These are phyloP conservation scores for Rubia peregrina DNA, from an alignment of 305 asterid genomes.

Conservation along the genomic window DNA sequence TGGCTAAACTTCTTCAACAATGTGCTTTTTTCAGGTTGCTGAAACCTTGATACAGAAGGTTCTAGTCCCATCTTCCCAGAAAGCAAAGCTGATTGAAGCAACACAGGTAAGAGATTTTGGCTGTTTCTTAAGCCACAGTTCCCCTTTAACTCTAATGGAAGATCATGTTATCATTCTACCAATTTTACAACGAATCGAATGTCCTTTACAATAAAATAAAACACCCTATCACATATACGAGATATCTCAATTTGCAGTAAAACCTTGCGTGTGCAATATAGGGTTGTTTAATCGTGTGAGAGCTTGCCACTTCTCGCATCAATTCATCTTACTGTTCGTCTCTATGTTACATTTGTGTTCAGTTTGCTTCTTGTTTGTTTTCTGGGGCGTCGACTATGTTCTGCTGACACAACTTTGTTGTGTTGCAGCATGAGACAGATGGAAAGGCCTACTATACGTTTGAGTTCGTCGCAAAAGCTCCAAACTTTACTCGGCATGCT, in stretches of 20 bases:
- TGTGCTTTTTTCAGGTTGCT: conserved; percentile 51
- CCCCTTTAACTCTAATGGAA: neutral
- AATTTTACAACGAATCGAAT: neutral
- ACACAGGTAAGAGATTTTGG: conserved; percentile 43
- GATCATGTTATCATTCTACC: neutral
- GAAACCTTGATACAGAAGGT: conserved; percentile 64
- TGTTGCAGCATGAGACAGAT: neutral
- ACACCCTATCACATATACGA: neutral
- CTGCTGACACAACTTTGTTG: neutral
- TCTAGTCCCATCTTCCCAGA: conserved; percentile 74
- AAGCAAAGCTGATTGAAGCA: conserved; percentile 75
- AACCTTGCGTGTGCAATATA: neutral
- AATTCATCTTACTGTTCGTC: neutral
- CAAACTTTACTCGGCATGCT: conserved; percentile 2
- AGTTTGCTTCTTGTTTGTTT: neutral
- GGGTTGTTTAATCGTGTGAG: neutral
- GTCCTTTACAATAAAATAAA: neutral
- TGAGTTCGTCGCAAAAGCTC: conserved; percentile 6
- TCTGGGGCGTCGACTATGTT: neutral
- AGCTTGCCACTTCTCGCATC: neutral
- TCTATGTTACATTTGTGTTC: conserved; percentile 1
- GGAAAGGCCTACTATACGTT: neutral
- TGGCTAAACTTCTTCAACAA: neutral
- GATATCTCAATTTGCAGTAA: neutral
- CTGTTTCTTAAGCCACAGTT: neutral